Evolutionary conservation across 2,329 filamentous ascomycete genomes (phyloP).

Genomic region (Fusarium albidum): DNA sequence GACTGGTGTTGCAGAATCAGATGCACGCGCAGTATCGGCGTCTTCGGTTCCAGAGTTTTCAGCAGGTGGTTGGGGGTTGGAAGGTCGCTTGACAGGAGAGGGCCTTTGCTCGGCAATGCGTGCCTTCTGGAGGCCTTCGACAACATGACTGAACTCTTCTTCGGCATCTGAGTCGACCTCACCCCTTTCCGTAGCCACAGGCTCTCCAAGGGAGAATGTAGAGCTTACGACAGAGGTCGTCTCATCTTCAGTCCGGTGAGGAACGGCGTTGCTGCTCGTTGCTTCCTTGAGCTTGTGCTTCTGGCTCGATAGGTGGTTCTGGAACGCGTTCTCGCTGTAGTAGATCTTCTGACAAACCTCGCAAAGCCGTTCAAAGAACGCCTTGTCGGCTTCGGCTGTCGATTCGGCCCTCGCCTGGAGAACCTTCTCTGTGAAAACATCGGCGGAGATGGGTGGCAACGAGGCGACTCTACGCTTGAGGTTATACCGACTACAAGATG

Average conservation of each 20-base stretch:
- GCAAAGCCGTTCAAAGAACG: conserved; percentile 86
- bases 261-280: conserved; percentile 47
- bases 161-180: conserved; percentile 73
- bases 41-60: conserved; percentile 55
- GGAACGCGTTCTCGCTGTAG: conserved; percentile 95
- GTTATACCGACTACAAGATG: conserved; percentile 79
- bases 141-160: conserved; percentile 78
- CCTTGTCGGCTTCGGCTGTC: conserved; percentile 85
- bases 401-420: conserved; percentile 87
- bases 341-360: conserved; percentile 88
- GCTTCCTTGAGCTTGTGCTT: conserved; percentile 77
- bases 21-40: conserved; percentile 49
- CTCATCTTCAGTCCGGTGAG: conserved; percentile 65
- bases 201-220: conserved; percentile 89
- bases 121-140: conserved; percentile 78
- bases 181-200: conserved; percentile 59
- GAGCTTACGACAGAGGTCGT: conserved; percentile 87
- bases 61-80: conserved; percentile 57
- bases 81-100: conserved; percentile 63
- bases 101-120: conserved; percentile 65
- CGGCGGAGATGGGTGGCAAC: conserved; percentile 87
- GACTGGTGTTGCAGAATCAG: conserved; percentile 52
- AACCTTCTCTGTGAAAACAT: conserved; percentile 95
- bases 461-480: conserved; percentile 93
- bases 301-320: conserved; percentile 89